Conservation (phyloP, 2,329 filamentous ascomycete genomes). For the Colletotrichum cuscutae region DNA sequence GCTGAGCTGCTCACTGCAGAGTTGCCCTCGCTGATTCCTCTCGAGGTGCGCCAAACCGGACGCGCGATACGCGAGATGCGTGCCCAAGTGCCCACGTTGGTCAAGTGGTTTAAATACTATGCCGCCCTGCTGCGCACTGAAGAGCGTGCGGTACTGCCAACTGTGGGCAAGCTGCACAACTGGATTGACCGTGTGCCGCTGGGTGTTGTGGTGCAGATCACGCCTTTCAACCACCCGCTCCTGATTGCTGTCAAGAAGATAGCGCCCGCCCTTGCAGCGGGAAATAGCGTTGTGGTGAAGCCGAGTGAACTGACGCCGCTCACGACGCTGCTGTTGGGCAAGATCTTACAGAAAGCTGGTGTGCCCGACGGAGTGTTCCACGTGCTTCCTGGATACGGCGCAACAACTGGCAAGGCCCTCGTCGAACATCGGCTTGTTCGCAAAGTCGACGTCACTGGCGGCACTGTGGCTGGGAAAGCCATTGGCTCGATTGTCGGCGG, state of each 20-base stretch:
- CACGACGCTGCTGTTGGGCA: slow-evolving; percentile 68
- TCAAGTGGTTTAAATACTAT: slow-evolving; percentile 79
- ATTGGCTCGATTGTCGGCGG: slow-evolving; percentile 74
- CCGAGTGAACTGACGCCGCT: slow-evolving; percentile 72
- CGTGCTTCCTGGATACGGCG: slow-evolving; percentile 66
- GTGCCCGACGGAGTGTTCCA: slow-evolving; percentile 77
- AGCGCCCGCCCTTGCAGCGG: slow-evolving; percentile 68
- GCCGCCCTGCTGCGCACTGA: slow-evolving; percentile 74
- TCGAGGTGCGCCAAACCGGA: slow-evolving; percentile 76
- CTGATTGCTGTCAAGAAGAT: slow-evolving; percentile 70
- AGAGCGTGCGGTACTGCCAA: slow-evolving; percentile 73
- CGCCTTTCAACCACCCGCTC: slow-evolving; percentile 68
- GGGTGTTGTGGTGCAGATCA: slow-evolving; percentile 67
- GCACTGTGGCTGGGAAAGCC: slow-evolving; percentile 74
- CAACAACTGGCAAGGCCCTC: slow-evolving; percentile 62
- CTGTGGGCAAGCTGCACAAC: slow-evolving; percentile 68
- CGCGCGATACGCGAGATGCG: slow-evolving; percentile 76
- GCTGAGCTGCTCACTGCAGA: slow-evolving; percentile 63
- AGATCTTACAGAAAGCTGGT: slow-evolving; percentile 72
- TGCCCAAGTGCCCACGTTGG: slow-evolving; percentile 73
- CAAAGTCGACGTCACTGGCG: slow-evolving; percentile 81
- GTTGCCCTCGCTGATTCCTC: slow-evolving; percentile 66
- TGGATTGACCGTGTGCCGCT: slow-evolving; percentile 65
- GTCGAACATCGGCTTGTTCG: slow-evolving; percentile 62
- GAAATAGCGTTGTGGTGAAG: slow-evolving; percentile 70